Base-by-base conservation (phyloP, 164 flowering plant genomes). In the Chloranthus sessilifolius region DNA sequence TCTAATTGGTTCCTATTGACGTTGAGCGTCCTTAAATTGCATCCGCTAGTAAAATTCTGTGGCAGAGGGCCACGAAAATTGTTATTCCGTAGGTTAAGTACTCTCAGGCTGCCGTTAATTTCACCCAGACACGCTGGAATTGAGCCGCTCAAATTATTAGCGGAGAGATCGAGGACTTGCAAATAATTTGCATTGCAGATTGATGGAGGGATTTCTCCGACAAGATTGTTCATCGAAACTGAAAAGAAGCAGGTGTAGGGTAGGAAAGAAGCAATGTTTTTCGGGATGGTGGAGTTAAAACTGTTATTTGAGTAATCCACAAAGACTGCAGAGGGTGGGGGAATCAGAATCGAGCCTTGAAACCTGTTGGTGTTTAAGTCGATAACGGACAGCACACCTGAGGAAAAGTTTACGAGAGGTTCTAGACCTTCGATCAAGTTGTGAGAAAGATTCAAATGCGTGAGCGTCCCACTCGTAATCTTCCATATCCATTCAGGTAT, bases 281-380 rank as follows among this genome's bases (percentile, higher is more conserved):
- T 3, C 2, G 74, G 77, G 23, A 74, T 54, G 20, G 14, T 10
- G 8, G 72, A 62, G 35, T 20, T 51, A 52, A 77, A 73, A 2
- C 12, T 55, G 36, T 84, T 84, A 35, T 45, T 19, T 1, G 94
- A 84, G 62, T 56, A 79, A 59, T 81, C 83, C 39, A 81, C 27
- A 53, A 51, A 48, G 7, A 4, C 3, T 0, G 64, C 60, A 3
- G 7, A 5, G 9, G 47, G 12, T 30, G 80, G 65, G 0, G 63
- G 63, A 23, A 45, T 27, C 14, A 72, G 71, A 2, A 72, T 22
- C 7, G 27, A 12, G 16, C 84, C 89, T 4, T 50, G 52, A 21
- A 85, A 68, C 33, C 4, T 5, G 66, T 81, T 79, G 21, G 66
- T 49, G 14, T 64, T 72, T 17, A 82, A 71, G 53, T 80, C 82